Conservation (phyloP, 148 eudicot genomes). For the Oxyria digyna region DNA sequence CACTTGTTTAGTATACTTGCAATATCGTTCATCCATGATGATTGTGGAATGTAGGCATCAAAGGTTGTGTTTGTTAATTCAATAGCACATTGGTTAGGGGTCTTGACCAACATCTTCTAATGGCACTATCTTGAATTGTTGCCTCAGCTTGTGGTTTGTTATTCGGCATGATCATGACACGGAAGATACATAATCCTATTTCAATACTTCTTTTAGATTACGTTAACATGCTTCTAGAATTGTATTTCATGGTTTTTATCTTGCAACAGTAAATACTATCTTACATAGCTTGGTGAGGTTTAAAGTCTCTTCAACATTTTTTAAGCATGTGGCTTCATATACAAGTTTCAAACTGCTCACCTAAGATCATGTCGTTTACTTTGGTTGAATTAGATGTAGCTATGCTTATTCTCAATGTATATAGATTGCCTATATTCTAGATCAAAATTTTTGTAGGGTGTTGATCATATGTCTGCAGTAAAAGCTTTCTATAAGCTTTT, state of each 20-base stretch:
- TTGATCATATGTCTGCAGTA: no score
- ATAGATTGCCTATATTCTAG: no score
- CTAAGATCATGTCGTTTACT: background rate
- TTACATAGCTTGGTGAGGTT: background rate
- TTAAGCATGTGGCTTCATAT: background rate
- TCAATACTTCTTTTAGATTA: background rate
- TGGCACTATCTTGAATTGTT: background rate
- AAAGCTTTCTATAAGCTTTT: no score
- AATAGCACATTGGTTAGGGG: background rate
- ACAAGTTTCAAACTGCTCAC: background rate
- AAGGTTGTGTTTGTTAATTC: background rate
- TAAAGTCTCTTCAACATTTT: no score
- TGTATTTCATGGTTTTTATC: background rate
- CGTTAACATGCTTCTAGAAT: background rate
- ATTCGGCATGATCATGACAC: background rate
- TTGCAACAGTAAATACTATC: background rate
- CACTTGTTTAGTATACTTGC: no score
- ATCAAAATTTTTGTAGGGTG: no score
- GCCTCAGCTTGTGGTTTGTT: background rate
- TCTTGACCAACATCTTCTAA: no score
- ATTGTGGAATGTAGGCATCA: no score
- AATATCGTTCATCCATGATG: no score
- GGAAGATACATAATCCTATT: background rate
- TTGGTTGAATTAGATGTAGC: background rate
- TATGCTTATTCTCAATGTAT: background rate